Base-by-base conservation (phyloP, 176 grass and related monocot species). In the Chrysopogon serrulatus region DNA sequence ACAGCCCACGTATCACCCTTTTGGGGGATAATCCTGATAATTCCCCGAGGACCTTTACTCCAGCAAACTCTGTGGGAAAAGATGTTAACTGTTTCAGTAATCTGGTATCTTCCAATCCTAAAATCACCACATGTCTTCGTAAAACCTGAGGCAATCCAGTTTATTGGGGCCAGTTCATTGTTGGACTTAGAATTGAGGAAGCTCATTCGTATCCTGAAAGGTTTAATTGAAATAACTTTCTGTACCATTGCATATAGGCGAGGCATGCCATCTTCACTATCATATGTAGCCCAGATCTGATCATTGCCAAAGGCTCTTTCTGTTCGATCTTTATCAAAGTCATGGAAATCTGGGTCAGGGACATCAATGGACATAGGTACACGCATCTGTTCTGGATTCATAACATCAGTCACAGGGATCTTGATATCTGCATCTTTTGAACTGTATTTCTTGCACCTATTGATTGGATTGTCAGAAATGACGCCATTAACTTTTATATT, bases 171-270 rank as follows among this genome's bases (percentile, higher is more conserved):
- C 33, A 94, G 57, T 78, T 94, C 91, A 66, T n/a, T 85, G 65
- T 94, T 94, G 51, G 91, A 90, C 78, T 94, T 94, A 9, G 91
- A 94, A 85, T 87, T 90, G 60, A 94, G 86, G 74, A 94, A 94
- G 35, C 88, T 90, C 91, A 94, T 90, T n/a, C 79, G 78, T 34
- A 94, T 86, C 63, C 81, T 87, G 83, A 93, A 93, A 65, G 91
- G 91, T 47, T 82, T 93, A 73, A 76, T 76, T 19, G 91, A 90
- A 44, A 93, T 67, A 71, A 90, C 85, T 82, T 93, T 93, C 66
- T 93, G 91, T 40, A 93, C 81, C 81, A 90, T 80, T n/a, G 77
- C 87, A 84, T 93, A 93, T 23, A 90, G 63, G 19, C 87, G 87
- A 73, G 91, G 91, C 91, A 93, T 93, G 44, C 91, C 91, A 83